Conservation (phyloP, 1,284 basidiomycete genomes). For the Peniophora sp. region DNA sequence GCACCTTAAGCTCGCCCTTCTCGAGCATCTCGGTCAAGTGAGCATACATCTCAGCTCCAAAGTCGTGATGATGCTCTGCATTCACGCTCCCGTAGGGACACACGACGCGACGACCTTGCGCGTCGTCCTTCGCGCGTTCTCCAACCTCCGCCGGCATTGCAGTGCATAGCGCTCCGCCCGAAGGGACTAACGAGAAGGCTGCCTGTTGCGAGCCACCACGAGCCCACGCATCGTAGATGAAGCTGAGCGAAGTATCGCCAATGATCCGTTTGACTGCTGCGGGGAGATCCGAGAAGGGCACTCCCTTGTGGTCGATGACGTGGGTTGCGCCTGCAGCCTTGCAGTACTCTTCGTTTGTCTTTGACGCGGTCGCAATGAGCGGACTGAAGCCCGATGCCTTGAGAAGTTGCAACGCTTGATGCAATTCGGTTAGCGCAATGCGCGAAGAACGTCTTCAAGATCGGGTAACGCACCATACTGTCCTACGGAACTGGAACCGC, state of each 20-base stretch:
- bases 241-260: not conserved
- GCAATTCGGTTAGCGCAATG: slow-evolving; percentile 1
- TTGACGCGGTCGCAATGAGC: slow-evolving; percentile 40
- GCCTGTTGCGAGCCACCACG: not conserved
- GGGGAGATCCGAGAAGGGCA: slow-evolving; percentile 7
- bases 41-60: not conserved
- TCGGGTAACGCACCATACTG: slow-evolving; percentile 23
- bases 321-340: slow-evolving; percentile 42
- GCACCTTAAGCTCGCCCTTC: not conserved
- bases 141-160: not conserved
- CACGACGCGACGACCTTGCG: not conserved
- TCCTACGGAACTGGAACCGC: slow-evolving; percentile 27
- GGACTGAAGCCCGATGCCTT: slow-evolving; percentile 39
- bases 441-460: slow-evolving; percentile 14
- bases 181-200: not conserved
- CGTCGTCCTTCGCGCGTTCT: not conserved
- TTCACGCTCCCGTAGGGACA: not conserved
- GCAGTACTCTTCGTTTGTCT: slow-evolving; percentile 30
- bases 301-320: slow-evolving; percentile 29
- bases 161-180: not conserved
- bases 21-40: not conserved
- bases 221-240: not conserved
- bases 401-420: slow-evolving; percentile 32
- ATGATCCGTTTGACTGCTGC: slow-evolving; percentile 1
- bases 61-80: not conserved